These are phyloP conservation scores for Passiflora organensis DNA, from an alignment of 345 rosid genomes.

Conservation along the genomic window DNA sequence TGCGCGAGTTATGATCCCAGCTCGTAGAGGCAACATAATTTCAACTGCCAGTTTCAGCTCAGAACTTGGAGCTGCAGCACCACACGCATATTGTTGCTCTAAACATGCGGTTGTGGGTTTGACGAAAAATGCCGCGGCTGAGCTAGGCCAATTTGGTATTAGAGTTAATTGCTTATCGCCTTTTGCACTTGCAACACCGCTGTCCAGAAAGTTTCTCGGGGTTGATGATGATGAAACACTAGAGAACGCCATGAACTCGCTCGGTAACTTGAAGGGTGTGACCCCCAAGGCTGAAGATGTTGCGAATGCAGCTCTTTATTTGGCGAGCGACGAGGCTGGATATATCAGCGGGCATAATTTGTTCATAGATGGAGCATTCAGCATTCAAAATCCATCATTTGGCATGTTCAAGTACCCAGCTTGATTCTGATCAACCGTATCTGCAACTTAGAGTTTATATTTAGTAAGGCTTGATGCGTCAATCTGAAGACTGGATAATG, in stretches of 20 bases:
- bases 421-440: no score
- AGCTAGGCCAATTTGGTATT: conserved; percentile 19
- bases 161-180: conserved; percentile 25
- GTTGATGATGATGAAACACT: background rate
- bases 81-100: conserved; percentile 17
- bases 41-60: conserved; percentile 14
- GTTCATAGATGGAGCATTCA: conserved; percentile 10
- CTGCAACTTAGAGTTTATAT: no score
- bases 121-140: conserved; percentile 15
- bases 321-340: conserved; percentile 13
- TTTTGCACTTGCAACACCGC: background rate
- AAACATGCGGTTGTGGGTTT: conserved; percentile 17
- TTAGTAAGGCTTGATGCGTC: no score
- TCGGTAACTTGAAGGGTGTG: conserved; percentile 8
- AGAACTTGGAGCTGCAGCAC: conserved; percentile 1
- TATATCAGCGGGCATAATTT: conserved; percentile 14
- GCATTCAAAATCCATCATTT: background rate
- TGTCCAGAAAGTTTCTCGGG: background rate
- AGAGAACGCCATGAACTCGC: background rate
- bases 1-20: conserved; percentile 22
- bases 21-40: conserved; percentile 15
- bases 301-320: conserved; percentile 12
- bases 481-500: no score
- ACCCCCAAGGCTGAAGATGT: conserved; percentile 11
- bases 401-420: no score